Conservation (phyloP, 768 basidiomycete species). For the Mycena polygramma region DNA sequence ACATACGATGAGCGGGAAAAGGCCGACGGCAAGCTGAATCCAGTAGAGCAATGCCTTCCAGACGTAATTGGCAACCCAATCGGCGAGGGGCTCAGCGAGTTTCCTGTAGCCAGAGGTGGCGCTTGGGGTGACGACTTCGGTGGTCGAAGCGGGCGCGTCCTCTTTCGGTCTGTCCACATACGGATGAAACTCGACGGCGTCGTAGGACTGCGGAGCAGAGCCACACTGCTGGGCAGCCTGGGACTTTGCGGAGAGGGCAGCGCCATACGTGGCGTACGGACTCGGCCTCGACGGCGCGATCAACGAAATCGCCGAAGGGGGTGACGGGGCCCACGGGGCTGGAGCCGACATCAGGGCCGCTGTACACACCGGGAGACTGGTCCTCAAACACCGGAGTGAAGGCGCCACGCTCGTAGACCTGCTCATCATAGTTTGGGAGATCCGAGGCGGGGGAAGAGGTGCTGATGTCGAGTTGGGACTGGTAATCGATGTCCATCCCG, state of each 20-base stretch:
- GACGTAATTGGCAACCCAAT: conserved; percentile 83
- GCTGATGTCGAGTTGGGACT: conserved; percentile 39
- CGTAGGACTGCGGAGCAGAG: conserved; percentile 40
- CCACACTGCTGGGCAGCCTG: conserved; percentile 39
- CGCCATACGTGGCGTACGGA: conserved; percentile 26
- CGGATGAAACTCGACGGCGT: conserved; percentile 38
- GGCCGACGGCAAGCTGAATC: conserved; percentile 66
- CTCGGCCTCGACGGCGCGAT: conserved; percentile 72
- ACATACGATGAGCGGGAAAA: conserved; percentile 69
- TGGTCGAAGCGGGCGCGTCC: conserved; percentile 51
- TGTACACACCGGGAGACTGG: conserved; percentile 67
- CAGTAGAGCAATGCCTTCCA: conserved; percentile 89
- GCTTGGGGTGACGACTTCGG: conserved; percentile 62
- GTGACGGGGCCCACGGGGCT: conserved; percentile 83
- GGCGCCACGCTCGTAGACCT: conserved; percentile 55
- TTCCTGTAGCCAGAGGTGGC: conserved; percentile 75
- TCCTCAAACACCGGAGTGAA: conserved; percentile 78
- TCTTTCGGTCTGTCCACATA: conserved; percentile 52
- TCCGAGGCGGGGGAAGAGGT: conserved; percentile 38
- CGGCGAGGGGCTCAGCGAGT: conserved; percentile 80
- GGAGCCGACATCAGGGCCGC: conserved; percentile 66
- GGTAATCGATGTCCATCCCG: conserved; percentile 47
- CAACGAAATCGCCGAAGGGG: conserved; percentile 82
- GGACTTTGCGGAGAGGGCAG: conserved; percentile 40
- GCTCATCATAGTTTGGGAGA: conserved; percentile 45